Base-by-base conservation (phyloP, 1,284 basidiomycete species). In the Ganoderma lingzhi region DNA sequence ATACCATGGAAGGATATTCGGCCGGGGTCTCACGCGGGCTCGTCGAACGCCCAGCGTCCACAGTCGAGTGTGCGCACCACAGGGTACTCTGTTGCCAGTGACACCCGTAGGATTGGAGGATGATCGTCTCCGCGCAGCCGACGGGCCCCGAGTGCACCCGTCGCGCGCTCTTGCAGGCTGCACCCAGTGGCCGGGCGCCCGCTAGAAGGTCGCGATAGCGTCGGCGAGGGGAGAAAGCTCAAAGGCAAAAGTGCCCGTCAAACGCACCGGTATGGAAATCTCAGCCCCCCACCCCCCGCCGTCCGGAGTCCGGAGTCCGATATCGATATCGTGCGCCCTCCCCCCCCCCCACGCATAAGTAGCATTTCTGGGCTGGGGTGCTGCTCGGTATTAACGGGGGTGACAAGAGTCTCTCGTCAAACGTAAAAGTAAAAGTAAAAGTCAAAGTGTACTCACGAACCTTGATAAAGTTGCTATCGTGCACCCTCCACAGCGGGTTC, bases 191-290 rank as follows among this genome's bases (percentile, higher is more conserved):
- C 10, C 39, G 6, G 8, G 35, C 35, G 51, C 30, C 53, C 53
- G 53, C 53, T 35, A 56, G 53, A 56, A 35, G 53, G 12, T 17
- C 1, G 53, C 14, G 12, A 56, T 56, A 56, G 53, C 53, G 53
- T 56, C 53, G 32, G 53, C 53, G 30, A 56, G 53, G 30, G 14
- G 8, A n/a, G 2, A 32, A 23, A 23, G 1, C 0, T 3, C 30
- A 12, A 17, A 55, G 23, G 0, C 23, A 23, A 55, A 55, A 35
- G 15, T 6, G 2, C 14, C 15, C 28, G 53, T 19, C 53, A 32
- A 56, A 56, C 53, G 53, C 53, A 35, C 53, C 53, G 53, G 53
- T 19, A 56, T 35, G 30, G 53, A 32, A 56, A 32, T 6, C 23
- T 23, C 23, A 23, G 23, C 23, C 23, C 23, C 23, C 23, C 23